Percentiles rank a stretch among this genome's conserved stretches.
phyloP scores from a whole-genome alignment of 495 filamentous ascomycete species.

The Parathielavia hyrcaniae region DNA sequence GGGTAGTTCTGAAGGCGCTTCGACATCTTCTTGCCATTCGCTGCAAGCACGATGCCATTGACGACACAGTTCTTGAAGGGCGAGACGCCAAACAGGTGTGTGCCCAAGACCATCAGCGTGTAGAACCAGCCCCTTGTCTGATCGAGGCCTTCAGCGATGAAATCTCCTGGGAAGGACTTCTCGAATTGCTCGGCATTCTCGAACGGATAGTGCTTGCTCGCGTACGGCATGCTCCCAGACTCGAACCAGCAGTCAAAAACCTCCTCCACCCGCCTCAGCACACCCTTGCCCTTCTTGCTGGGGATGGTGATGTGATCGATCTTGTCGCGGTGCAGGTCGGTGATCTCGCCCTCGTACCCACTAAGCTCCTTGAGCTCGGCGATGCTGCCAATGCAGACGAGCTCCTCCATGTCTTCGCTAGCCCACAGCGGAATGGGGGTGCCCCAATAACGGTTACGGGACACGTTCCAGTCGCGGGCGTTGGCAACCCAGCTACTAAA shows the following conservation, averaged over 20 bases:
- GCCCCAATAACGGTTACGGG: slow-evolving; percentile 94
- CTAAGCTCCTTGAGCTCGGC: slow-evolving; percentile 81
- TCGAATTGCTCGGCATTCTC: slow-evolving; percentile 78
- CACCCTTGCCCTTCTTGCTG: slow-evolving; percentile 81
- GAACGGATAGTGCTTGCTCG: slow-evolving; percentile 89
- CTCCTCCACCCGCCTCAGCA: slow-evolving; percentile 73
- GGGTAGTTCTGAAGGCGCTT: slow-evolving; percentile 98
- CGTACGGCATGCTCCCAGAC: slow-evolving; percentile 95
- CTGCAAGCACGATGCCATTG: slow-evolving; percentile 88
- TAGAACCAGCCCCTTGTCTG: slow-evolving; percentile 92
- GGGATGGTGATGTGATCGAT: slow-evolving; percentile 96
- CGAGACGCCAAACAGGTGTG: slow-evolving; percentile 78
- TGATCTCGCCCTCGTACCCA: slow-evolving; percentile 76
- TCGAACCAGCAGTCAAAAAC: slow-evolving; percentile 95
- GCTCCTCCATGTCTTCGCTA: slow-evolving; percentile 78
- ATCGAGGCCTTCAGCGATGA: slow-evolving; percentile 90
- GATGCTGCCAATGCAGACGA: slow-evolving; percentile 80
- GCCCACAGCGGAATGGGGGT: slow-evolving; percentile 95
- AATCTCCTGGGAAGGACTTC: slow-evolving; percentile 84
- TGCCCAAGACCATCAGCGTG: slow-evolving; percentile 82
- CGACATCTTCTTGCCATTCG: slow-evolving; percentile 99
- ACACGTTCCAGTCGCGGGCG: slow-evolving; percentile 97
- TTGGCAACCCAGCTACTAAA: slow-evolving; percentile 63
- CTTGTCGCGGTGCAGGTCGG: slow-evolving; percentile 91
- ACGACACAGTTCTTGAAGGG: slow-evolving; percentile 98